Percentiles rank a stretch among this genome's conserved stretches.
Conservation (phyloP, 1,139 yeast genomes). For the Lodderomyces theae region DNA sequence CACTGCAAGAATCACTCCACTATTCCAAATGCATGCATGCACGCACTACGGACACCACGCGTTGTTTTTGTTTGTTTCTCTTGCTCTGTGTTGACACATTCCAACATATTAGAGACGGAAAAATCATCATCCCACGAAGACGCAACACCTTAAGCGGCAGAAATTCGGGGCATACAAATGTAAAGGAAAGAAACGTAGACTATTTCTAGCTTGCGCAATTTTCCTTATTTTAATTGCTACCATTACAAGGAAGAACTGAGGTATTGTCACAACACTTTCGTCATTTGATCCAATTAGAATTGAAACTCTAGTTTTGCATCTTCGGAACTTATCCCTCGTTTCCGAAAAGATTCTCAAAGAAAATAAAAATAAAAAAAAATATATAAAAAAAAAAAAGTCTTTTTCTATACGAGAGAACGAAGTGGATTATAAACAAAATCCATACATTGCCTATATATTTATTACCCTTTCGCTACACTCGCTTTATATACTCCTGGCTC, state of each 20-base stretch:
- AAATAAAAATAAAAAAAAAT: no score
- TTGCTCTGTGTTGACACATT: constrained; percentile 1
- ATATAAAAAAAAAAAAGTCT: no score
- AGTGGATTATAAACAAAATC: no score
- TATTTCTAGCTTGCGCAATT: no score
- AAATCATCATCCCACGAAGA: neutral
- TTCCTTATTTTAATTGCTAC: no score
- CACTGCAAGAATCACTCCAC: neutral
- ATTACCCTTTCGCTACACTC: no score
- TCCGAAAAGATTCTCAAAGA: no score
- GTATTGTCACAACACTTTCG: no score
- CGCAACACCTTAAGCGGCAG: neutral
- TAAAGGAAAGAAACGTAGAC: no score
- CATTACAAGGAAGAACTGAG: no score
- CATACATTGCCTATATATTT: no score
- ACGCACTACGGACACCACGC: neutral
- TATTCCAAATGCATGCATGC: neutral
- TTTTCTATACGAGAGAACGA: neutral
- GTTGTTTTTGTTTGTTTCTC: neutral
- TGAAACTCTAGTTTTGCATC: neutral
- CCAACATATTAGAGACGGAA: neutral
- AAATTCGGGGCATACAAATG: no score
- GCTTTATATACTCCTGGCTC: neutral
- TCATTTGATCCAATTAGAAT: neutral
- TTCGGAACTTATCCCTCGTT: neutral